Base-by-base conservation (phyloP, 2,329 filamentous ascomycete species). In the Pseudopithomyces maydicus region DNA sequence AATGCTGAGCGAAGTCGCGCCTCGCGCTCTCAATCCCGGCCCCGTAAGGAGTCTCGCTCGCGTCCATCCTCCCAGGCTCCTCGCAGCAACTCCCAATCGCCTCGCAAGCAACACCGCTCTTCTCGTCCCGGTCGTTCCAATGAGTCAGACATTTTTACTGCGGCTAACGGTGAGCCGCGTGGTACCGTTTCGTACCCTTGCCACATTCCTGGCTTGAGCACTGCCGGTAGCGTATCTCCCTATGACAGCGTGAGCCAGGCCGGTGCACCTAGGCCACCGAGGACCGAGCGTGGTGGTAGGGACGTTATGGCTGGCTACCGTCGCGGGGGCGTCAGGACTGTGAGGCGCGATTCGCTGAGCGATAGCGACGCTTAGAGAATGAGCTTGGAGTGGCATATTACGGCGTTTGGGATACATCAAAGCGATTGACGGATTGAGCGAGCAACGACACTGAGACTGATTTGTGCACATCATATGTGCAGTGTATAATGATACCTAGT, bases 181-280 rank as follows among this genome's bases (percentile, higher is more conserved):
- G 82, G 83, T 10, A 84, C 82, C 12, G 84, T 83, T 70, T 78
- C 77, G 46, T 87, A 87, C 64, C 80, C 82, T 23, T 84, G 84
- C 71, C 79, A 84, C 8, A 83, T 87, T 47, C 83, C 84, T 0
- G 83, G 81, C 0, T 62, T 86, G 64, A 82, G 78, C 56, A 57
- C 60, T 35, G 72, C 72, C 0, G 71, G 66, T 29, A 77, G 73
- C 17, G 45, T 48, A 11, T 33, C 45, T 4, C 45, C 45, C 11
- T 36, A 48, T 33, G 72, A 78, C 58, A 77, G 75, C 50, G 70
- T 77, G 4, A 77, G 75, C 60, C 75, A 78, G 54, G 74, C 74
- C 23, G 76, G 74, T 36, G 74, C 57, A 2, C 67, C 65, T 61
- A 77, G 76, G 10, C 73, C 75, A 35, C 68, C 46, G 19, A 43